Percentiles rank a stretch among this genome's conserved stretches.
Evolutionary conservation across 768 basidiomycete genomes (phyloP).

Genomic region (Pilatotrama ljubarskyi): DNA sequence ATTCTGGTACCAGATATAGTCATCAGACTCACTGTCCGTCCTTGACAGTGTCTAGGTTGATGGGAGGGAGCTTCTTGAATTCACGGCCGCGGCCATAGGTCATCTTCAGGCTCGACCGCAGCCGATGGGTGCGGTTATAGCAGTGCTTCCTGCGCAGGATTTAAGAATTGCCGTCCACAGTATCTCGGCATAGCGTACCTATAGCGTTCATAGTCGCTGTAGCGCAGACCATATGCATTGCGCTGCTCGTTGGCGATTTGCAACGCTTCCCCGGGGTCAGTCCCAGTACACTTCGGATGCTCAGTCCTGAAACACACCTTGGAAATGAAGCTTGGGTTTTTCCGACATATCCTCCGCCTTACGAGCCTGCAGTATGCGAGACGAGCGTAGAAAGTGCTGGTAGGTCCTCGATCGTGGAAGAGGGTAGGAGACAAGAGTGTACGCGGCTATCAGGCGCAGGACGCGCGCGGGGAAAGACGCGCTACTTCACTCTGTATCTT

Average conservation of each 20-base stretch:
- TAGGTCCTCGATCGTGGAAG: neutral
- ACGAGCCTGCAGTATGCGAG: conserved; percentile 11
- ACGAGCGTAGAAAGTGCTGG: neutral
- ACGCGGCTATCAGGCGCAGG: conserved; percentile 16
- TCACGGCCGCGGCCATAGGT: conserved; percentile 89
- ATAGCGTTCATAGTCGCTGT: conserved; percentile 86
- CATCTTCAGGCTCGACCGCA: conserved; percentile 80
- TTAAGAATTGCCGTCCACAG: neutral
- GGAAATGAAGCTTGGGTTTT: conserved; percentile 36
- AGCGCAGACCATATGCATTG: conserved; percentile 86
- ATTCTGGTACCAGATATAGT: neutral
- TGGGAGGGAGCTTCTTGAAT: conserved; percentile 78
- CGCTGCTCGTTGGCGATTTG: conserved; percentile 87
- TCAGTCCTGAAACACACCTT: conserved; percentile 37
- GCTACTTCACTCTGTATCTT: neutral
- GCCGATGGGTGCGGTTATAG: conserved; percentile 83
- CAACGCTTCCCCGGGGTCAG: conserved; percentile 53
- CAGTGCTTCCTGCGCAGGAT: conserved; percentile 73
- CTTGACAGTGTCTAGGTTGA: conserved; percentile 69
- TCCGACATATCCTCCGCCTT: conserved; percentile 16
- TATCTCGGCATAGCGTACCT: conserved; percentile 44
- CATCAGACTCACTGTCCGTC: conserved; percentile 76
- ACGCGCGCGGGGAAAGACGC: conserved; percentile 1
- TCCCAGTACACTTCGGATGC: neutral
- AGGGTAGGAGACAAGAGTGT: conserved; percentile 12